Percentiles rank a stretch among this genome's conserved stretches.
Evolutionary conservation across 169 alveolate species (phyloP).

Genomic region (Babesia bigemina): DNA sequence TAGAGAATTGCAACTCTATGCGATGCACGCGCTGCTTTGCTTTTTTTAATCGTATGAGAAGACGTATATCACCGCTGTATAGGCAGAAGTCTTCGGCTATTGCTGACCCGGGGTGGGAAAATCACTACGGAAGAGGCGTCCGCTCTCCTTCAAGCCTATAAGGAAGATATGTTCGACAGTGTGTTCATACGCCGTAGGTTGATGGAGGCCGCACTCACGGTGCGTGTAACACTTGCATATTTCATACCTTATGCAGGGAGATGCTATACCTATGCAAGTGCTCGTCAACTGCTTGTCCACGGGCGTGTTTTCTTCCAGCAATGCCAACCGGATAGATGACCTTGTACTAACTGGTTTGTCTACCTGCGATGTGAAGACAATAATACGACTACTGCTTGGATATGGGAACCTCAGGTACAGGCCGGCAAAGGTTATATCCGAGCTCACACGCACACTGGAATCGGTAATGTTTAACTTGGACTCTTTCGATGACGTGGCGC

Average conservation of each 20-base stretch:
- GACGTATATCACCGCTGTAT: background rate
- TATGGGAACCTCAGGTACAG: slow-evolving; percentile 18
- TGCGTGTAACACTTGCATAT: background rate
- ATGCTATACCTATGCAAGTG: slow-evolving; percentile 8
- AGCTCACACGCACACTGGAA: background rate
- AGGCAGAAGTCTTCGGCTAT: background rate
- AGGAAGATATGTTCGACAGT: slow-evolving; percentile 6
- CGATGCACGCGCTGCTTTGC: too few species aligned
- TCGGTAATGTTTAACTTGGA: background rate
- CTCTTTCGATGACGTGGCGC: background rate
- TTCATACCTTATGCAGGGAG: background rate
- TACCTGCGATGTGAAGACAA: background rate
- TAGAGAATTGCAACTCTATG: too few species aligned
- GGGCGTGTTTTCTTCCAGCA: slow-evolving; percentile 24
- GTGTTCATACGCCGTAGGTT: slow-evolving; percentile 10
- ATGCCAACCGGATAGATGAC: slow-evolving; percentile 5
- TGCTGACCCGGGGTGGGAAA: background rate
- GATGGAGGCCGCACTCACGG: slow-evolving; percentile 10
- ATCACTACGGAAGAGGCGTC: slow-evolving; percentile 8
- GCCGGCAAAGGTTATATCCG: slow-evolving; percentile 5
- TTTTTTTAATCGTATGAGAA: too few species aligned
- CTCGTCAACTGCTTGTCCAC: slow-evolving; percentile 7
- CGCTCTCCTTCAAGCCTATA: slow-evolving; percentile 1
- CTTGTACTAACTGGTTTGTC: background rate
- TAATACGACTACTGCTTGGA: background rate